phyloP scores from a whole-genome alignment of 805 yeast genomes.

The Candida sanyiensis region DNA sequence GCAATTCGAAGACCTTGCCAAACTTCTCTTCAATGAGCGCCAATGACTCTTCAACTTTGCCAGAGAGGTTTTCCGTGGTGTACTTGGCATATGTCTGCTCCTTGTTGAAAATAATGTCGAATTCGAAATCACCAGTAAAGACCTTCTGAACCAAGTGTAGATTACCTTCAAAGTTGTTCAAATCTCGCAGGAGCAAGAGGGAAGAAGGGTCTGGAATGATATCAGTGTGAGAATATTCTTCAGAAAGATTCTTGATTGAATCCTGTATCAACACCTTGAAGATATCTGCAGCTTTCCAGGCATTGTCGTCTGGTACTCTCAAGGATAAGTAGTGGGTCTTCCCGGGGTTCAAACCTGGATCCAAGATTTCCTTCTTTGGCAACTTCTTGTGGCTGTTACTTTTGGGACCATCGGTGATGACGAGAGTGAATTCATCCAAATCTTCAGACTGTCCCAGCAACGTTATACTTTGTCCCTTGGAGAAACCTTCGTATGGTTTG shows the following conservation, averaged over 20 bases:
- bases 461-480: conserved; percentile 31
- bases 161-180: conserved; percentile 62
- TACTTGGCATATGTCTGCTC: conserved; percentile 39
- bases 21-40: conserved; percentile 48
- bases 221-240: conserved; percentile 20
- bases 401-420: conserved; percentile 50
- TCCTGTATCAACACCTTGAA: conserved; percentile 67
- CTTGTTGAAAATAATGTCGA: conserved; percentile 58
- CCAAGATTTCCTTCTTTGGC: conserved; percentile 25
- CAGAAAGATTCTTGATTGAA: conserved; percentile 44
- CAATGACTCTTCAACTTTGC: conserved; percentile 16
- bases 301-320: conserved; percentile 60
- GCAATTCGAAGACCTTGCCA: conserved; percentile 40
- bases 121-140: conserved; percentile 69
- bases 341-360: conserved; percentile 48
- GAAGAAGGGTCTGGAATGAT: conserved; percentile 35
- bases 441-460: conserved; percentile 53
- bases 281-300: conserved; percentile 77
- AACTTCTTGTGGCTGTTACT: conserved; percentile 39
- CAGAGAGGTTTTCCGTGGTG: conserved; percentile 25
- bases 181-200: conserved; percentile 49
- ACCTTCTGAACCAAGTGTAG: conserved; percentile 74
- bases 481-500: conserved; percentile 23
- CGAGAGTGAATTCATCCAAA: conserved; percentile 60
- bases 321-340: conserved; percentile 63